Evolutionary conservation across 108 stramenopile genomes (phyloP).

Genomic region (Fistulifera pelliculosa): DNA sequence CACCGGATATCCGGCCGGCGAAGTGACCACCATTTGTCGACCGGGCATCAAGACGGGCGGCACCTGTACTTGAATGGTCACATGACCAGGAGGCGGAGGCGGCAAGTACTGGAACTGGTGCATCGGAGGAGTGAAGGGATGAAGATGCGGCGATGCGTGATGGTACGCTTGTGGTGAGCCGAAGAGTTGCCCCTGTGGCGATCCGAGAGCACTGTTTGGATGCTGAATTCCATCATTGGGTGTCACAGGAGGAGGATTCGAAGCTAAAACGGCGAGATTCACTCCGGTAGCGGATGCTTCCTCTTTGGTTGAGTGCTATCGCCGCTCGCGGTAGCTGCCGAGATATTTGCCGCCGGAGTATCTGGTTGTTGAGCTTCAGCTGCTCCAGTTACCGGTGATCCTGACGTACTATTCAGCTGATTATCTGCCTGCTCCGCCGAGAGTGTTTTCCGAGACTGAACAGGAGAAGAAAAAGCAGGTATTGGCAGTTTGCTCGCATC

Average conservation of each 20-base stretch:
- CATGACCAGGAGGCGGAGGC: constrained; percentile 22
- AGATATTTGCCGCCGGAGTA: too few species aligned
- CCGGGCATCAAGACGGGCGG: constrained; percentile 39
- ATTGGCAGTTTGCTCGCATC: constrained; percentile 66
- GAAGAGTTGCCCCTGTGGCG: not conserved
- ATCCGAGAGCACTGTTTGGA: not conserved
- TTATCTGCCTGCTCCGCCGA: not conserved
- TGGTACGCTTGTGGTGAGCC: not conserved
- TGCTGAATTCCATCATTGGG: not conserved
- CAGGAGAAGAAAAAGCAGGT: constrained; percentile 37
- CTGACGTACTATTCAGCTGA: not conserved
- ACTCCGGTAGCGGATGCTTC: constrained; percentile 18
- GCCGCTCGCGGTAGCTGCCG: too few species aligned
- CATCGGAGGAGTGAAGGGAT: not conserved
- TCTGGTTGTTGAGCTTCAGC: not conserved
- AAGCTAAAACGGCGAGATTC: constrained; percentile 20
- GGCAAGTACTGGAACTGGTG: constrained; percentile 10
- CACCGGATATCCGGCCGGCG: constrained; percentile 32
- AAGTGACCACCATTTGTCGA: constrained; percentile 49
- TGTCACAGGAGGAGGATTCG: constrained; percentile 5
- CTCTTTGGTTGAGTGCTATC: not conserved
- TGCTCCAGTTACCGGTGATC: not conserved
- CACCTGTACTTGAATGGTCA: constrained; percentile 54
- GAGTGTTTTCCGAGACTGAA: not conserved
- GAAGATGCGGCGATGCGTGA: constrained; percentile 1